phyloP scores from a whole-genome alignment of 768 basidiomycete species.

The Lenzites betulinus region DNA sequence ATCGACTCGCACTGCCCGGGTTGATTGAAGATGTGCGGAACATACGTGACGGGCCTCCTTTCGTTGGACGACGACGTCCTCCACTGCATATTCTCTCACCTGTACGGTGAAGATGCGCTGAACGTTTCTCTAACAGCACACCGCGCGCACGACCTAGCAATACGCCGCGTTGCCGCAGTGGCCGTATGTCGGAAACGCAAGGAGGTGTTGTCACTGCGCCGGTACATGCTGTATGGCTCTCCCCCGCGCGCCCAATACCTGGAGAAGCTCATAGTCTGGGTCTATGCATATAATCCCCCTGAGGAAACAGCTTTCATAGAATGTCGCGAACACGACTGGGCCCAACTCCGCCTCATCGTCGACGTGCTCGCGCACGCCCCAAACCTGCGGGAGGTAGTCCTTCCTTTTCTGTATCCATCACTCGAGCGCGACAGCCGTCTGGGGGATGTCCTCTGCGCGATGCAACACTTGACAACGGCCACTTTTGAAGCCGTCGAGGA shows the following conservation, averaged over 20 bases:
- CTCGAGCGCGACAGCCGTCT: neutral
- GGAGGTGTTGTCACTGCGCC: neutral
- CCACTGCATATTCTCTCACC: neutral
- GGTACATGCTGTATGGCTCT: neutral
- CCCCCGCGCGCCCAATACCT: neutral
- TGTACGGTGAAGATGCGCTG: neutral
- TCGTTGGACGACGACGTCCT: slow-evolving; percentile 1
- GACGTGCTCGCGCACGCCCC: neutral
- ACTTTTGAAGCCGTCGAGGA: neutral
- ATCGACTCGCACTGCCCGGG: no score
- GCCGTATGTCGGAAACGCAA: neutral
- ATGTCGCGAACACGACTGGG: neutral
- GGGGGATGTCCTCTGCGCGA: neutral
- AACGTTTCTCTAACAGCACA: neutral
- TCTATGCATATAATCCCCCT: no score
- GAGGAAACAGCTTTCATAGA: no score
- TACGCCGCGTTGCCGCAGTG: neutral
- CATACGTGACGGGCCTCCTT: neutral
- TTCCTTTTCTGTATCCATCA: neutral
- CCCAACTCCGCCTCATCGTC: neutral
- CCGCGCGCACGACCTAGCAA: neutral
- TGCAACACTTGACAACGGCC: neutral
- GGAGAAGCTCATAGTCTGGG: neutral
- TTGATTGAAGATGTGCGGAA: no score
- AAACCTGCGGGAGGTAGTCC: neutral